phyloP scores from a whole-genome alignment of 73 alveolate genomes.

The Tetrahymena thermophila region DNA sequence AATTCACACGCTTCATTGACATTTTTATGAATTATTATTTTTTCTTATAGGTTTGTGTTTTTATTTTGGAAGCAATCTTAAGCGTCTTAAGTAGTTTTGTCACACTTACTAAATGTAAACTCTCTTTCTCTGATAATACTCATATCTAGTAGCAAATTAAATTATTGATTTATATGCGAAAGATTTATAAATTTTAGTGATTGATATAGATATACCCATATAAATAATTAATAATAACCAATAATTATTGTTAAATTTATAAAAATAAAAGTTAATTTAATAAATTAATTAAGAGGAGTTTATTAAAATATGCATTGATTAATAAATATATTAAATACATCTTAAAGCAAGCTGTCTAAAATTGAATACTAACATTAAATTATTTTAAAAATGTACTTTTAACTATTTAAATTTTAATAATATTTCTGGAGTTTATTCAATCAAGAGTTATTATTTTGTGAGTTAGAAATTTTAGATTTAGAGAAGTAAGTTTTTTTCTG shows the following conservation, averaged over 20 bases:
- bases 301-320: not conserved
- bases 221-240: not conserved
- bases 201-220: not conserved
- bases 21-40: not conserved
- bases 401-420: too few relatives aligned
- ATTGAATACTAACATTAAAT: too few relatives aligned
- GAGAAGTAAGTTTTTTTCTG: not conserved
- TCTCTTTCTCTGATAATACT: not conserved
- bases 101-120: not conserved
- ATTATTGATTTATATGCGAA: not conserved
- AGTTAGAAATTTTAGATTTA: not conserved
- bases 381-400: too few relatives aligned
- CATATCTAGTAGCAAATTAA: not conserved
- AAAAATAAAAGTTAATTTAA: not conserved
- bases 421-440: too few relatives aligned
- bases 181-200: not conserved
- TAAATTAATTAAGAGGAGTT: not conserved
- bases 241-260: not conserved
- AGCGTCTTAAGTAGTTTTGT: not conserved
- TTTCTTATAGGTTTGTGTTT: not conserved
- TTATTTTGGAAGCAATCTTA: too few relatives aligned
- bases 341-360: not conserved
- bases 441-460: not conserved
- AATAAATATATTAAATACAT: not conserved
- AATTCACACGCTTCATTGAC: not conserved